Evolutionary conservation across 805 yeast species (phyloP), one percentile per base, ranked within the genome.

Genomic region (Lipomyces anomalus): DNA sequence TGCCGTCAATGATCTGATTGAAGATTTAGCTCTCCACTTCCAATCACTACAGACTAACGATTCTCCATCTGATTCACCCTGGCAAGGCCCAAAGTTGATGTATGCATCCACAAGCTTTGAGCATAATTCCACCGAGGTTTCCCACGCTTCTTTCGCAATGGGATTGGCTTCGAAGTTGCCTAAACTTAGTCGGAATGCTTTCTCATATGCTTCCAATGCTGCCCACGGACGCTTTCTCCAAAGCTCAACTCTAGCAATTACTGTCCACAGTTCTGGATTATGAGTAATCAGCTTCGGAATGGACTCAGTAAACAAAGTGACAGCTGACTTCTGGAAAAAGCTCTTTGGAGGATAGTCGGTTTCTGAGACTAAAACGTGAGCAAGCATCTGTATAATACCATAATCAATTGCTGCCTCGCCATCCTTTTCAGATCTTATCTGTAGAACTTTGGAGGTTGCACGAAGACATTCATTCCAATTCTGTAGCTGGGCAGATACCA

Each of bases 171-270:
- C 83, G 30, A 75, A 70, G 46, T 78, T 80, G 2, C 78, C 67
- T 38, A 43, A 22, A 9, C 78, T 67, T 0, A 92, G 84, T 55
- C 95, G 73, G 61, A 76, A 87, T 0, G 95, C 95, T 63, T 83
- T 85, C 58, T 88, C 96, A 57, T 83, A 81, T 57, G 87, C 80
- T 24, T 82, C 92, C 42, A 92, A 69, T 0, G 95, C 84, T 4
- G 77, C 75, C 95, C 97, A 88, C 13, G 96, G 95, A 57, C 75
- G 78, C 30, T 73, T 71, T 58, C 90, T 76, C 97, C 97, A 90
- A 6, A 84, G 59, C 59, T 88, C 89, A 11, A 87, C 95, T 56
- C 76, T 75, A 3, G 95, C 84, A n/a, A 86, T 81, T 4, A 85
- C 65, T 60, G 86, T 75, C 95, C 95, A 89, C 46, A 84, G 69